phyloP scores from a whole-genome alignment of 2,329 filamentous ascomycete species.

The Escovopsis weberi region DNA sequence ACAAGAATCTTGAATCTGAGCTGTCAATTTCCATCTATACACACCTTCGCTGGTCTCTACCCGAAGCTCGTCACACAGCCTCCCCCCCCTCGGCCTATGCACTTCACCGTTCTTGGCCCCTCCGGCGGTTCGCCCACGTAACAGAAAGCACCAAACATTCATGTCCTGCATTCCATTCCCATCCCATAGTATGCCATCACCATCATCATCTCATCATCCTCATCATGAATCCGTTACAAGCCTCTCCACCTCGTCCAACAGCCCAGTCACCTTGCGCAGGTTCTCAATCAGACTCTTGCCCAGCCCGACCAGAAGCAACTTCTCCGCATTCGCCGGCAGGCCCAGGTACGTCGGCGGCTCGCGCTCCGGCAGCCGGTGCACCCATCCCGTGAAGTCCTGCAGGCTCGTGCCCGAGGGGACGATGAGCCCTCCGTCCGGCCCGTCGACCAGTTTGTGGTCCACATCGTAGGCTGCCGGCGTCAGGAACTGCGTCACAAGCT shows the following conservation, averaged over 20 bases:
- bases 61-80: neutral
- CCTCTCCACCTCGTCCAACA: slow-evolving; percentile 90
- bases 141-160: too few relatives aligned
- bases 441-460: slow-evolving; percentile 75
- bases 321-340: slow-evolving; percentile 90
- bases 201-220: neutral
- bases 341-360: slow-evolving; percentile 94
- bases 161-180: too few relatives aligned
- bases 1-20: too few relatives aligned
- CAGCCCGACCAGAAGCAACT: slow-evolving; percentile 76
- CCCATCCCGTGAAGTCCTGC: slow-evolving; percentile 80
- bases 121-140: too few relatives aligned
- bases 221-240: slow-evolving; percentile 51
- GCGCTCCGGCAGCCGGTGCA: slow-evolving; percentile 80
- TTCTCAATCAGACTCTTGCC: slow-evolving; percentile 75
- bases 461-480: slow-evolving; percentile 85
- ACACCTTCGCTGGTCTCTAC: too few relatives aligned
- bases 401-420: slow-evolving; percentile 72
- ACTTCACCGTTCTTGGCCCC: too few relatives aligned
- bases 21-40: neutral
- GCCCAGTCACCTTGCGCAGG: slow-evolving; percentile 67
- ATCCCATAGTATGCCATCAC: neutral
- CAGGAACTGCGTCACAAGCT: slow-evolving; percentile 63
- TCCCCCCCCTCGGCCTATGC: neutral
- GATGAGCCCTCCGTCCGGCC: slow-evolving; percentile 44